These are phyloP conservation scores for Didymella glomerata DNA, from an alignment of 2,329 filamentous ascomycete species.

Conservation along the genomic window DNA sequence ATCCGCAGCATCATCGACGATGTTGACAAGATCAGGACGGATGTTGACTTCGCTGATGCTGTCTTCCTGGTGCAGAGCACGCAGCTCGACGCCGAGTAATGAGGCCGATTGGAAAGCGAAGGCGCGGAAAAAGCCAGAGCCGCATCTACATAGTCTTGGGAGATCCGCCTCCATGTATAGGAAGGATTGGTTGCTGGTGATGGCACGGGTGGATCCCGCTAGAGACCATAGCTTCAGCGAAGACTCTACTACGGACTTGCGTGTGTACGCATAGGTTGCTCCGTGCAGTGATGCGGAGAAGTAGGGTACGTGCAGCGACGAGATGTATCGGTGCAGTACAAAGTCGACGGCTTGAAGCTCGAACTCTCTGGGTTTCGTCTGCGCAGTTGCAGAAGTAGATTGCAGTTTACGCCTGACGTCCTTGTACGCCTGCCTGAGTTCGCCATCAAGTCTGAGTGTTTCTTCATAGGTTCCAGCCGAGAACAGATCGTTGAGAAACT, in stretches of 20 bases:
- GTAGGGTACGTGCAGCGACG: slow-evolving; percentile 38
- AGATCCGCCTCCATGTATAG: slow-evolving; percentile 23
- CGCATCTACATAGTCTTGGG: slow-evolving; percentile 32
- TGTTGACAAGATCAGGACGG: slow-evolving; percentile 29
- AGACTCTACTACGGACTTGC: slow-evolving; percentile 38
- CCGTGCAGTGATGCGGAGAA: slow-evolving; percentile 32
- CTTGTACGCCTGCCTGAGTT: slow-evolving; percentile 34
- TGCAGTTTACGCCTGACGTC: slow-evolving; percentile 30
- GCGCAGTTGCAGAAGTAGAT: slow-evolving; percentile 5
- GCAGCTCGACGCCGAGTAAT: slow-evolving; percentile 35
- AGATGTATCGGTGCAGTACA: slow-evolving; percentile 41
- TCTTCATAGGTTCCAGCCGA: slow-evolving; percentile 39
- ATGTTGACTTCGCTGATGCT: slow-evolving; percentile 29
- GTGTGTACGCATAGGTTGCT: slow-evolving; percentile 38
- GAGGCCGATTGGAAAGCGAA: slow-evolving; percentile 34
- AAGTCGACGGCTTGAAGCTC: slow-evolving; percentile 35
- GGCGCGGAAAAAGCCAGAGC: slow-evolving; percentile 37
- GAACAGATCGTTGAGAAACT: slow-evolving; percentile 40
- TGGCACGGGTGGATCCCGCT: slow-evolving; percentile 12
- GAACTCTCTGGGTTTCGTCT: slow-evolving; percentile 20
- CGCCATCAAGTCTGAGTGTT: slow-evolving; percentile 37
- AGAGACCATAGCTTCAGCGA: slow-evolving; percentile 41
- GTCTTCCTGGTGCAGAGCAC: slow-evolving; percentile 39
- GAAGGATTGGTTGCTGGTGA: slow-evolving; percentile 10
- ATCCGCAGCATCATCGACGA: slow-evolving; percentile 32